phyloP scores from a whole-genome alignment of 768 basidiomycete species.

The Collybiopsis luxurians region DNA sequence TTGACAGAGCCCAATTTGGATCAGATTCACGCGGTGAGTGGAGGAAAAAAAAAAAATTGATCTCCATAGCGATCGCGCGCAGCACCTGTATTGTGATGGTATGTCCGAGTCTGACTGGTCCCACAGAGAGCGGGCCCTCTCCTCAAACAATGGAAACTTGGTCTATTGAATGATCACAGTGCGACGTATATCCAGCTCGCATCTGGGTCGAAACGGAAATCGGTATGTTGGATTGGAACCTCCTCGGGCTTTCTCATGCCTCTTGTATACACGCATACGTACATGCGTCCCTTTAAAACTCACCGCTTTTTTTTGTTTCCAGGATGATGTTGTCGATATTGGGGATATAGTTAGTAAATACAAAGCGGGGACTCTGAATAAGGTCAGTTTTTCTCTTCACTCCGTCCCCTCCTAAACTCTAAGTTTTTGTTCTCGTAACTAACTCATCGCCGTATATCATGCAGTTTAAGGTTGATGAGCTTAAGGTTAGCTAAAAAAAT shows the following conservation, averaged over 20 bases:
- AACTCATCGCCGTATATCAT: slow-evolving; percentile 9
- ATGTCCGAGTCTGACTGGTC: too few species aligned
- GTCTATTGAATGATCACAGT: slow-evolving; percentile 61
- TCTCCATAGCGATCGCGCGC: too few species aligned
- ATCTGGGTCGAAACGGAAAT: slow-evolving; percentile 67
- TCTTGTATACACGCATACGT: too few species aligned
- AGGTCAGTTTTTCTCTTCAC: slow-evolving; percentile 31
- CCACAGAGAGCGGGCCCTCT: slow-evolving; percentile 63
- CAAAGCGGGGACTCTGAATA: too few species aligned
- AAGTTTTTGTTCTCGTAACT: slow-evolving; percentile 8
- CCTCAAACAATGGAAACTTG: slow-evolving; percentile 70
- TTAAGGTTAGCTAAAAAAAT: slow-evolving; percentile 61
- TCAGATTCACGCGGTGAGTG: slow-evolving; percentile 71
- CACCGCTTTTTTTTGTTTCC: not conserved
- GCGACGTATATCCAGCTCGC: slow-evolving; percentile 46
- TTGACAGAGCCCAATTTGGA: slow-evolving; percentile 74
- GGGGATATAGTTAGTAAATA: slow-evolving; percentile 19
- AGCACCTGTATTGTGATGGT: too few species aligned
- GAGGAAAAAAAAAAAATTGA: not conserved
- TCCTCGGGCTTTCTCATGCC: slow-evolving; percentile 3
- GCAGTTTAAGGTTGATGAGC: slow-evolving; percentile 74
- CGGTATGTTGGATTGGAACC: slow-evolving; percentile 44
- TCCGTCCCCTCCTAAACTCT: slow-evolving; percentile 36
- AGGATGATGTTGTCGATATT: slow-evolving; percentile 3
- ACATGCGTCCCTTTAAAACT: not conserved